These are phyloP conservation scores for Escallonia rubra DNA, from an alignment of 129 eudicot genomes.

Conservation along the genomic window DNA sequence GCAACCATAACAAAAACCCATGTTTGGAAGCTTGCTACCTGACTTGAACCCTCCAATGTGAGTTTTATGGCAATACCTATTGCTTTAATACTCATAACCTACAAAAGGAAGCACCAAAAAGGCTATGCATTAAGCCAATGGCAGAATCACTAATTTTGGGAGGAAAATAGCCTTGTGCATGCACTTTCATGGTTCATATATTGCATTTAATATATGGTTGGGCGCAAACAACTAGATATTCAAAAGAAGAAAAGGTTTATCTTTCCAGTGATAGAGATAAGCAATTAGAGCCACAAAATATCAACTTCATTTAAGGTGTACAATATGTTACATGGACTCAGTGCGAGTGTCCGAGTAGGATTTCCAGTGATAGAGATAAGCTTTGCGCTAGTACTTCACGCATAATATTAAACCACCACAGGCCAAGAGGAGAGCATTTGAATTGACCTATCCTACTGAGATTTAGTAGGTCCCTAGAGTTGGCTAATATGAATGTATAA, in stretches of 20 bases:
- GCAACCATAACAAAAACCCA: slow-evolving; percentile 82
- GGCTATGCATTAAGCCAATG: slow-evolving; percentile 7
- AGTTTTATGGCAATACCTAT: slow-evolving; percentile 82
- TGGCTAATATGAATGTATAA: too few relatives aligned
- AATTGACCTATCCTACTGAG: too few relatives aligned
- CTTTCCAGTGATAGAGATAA: too few relatives aligned
- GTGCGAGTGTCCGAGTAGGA: too few relatives aligned
- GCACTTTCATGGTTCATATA: neutral
- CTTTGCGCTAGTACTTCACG: too few relatives aligned
- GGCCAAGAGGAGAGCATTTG: too few relatives aligned
- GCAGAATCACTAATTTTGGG: neutral
- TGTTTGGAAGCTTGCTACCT: slow-evolving; percentile 59
- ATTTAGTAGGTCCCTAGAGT: too few relatives aligned
- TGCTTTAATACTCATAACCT: slow-evolving; percentile 87
- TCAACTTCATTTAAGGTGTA: too few relatives aligned
- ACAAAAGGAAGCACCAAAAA: slow-evolving; percentile 12
- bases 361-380: too few relatives aligned
- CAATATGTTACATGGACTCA: too few relatives aligned
- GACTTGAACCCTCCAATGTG: slow-evolving; percentile 73
- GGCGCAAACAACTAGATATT: neutral
- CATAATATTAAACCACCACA: too few relatives aligned
- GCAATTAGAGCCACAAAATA: too few relatives aligned
- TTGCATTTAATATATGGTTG: neutral
- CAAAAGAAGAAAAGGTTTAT: neutral
- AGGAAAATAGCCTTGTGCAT: neutral